Base-by-base conservation (phyloP, 345 rosid species). In the Eucalyptus rudis region DNA sequence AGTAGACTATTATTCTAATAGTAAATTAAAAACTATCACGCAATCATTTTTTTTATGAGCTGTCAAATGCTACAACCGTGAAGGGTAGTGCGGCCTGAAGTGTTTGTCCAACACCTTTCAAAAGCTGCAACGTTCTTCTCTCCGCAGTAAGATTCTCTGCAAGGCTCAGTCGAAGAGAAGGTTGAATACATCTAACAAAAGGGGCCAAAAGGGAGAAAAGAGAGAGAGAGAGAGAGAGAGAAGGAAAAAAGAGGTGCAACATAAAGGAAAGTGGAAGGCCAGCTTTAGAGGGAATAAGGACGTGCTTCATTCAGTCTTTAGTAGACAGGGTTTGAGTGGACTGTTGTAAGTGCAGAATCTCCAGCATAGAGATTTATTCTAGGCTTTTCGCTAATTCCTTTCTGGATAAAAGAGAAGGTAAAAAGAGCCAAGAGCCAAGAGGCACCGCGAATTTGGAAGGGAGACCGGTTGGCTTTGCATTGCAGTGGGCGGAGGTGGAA, bases 271-370 rank as follows among this genome's bases (percentile, higher is more conserved):
- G 87, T 27, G 90, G 79, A 89, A 90, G 88, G 56, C 94, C 93
- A 94, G 94, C 93, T 95, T 93, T 76, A 89, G 90, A 88, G 92
- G 91, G 95, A 94, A 94, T 92, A 93, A 94, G 84, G 95, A n/a
- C 49, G 49, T 40, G 47, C 84, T 76, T 76, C 84, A 76, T 76
- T 40, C 84, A 20, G 84, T 76, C 84, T 76, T 76, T 76, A 76
- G 84, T 6, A 76, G 84, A 76, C 47, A 76, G 47, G 84, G 24
- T 40, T 76, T 76, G 84, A 76, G 84, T 76, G 84, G 84, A 20
- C 8, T 5, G 84, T 44, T n/a, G 76, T 36, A 20, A 76, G 47
- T 76, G 47, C 84, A 76, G 84, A 40, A 76, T 76, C 47, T 40
- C 29, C 84, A 40, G 24, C 47, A 76, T 20, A 76, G 47, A 76